Percentiles rank a stretch among this genome's conserved stretches.
Conservation (phyloP, 2,329 filamentous ascomycete genomes). For the Aspergillus unguis region DNA sequence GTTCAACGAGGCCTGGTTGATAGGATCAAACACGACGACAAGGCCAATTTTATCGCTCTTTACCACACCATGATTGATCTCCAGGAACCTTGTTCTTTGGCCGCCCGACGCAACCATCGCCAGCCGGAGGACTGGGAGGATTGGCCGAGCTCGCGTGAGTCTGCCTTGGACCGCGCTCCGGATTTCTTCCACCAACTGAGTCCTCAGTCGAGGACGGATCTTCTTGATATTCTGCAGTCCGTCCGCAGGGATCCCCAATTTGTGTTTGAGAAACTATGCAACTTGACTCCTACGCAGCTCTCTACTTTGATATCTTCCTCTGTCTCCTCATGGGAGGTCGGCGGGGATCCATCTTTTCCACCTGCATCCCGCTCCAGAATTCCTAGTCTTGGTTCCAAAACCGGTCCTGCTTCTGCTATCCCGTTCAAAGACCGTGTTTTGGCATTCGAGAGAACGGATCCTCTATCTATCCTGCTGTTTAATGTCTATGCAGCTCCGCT, state of each 20-base stretch:
- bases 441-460: conserved; percentile 85
- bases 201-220: conserved; percentile 67
- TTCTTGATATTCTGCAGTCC: conserved; percentile 75
- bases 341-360: conserved; percentile 76
- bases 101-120: conserved; percentile 31
- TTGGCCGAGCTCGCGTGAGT: conserved; percentile 36
- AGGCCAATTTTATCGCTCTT: conserved; percentile 42
- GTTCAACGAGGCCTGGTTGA: conserved; percentile 46
- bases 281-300: conserved; percentile 72
- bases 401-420: conserved; percentile 47
- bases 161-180: conserved; percentile 29
- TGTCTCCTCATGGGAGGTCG: conserved; percentile 71
- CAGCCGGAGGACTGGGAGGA: conserved; percentile 36
- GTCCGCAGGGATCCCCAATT: conserved; percentile 86
- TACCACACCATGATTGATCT: conserved; percentile 46
- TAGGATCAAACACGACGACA: conserved; percentile 45
- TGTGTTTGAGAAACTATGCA: conserved; percentile 75
- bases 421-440: conserved; percentile 77
- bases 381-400: conserved; percentile 48
- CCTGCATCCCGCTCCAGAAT: conserved; percentile 56
- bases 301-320: conserved; percentile 73
- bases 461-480: conserved; percentile 78
- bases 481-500: conserved; percentile 86
- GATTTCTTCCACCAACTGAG: conserved; percentile 64
- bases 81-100: conserved; percentile 41